Base-by-base conservation (phyloP, 2,329 filamentous ascomycete genomes). In the Aspergillus brasiliensis region DNA sequence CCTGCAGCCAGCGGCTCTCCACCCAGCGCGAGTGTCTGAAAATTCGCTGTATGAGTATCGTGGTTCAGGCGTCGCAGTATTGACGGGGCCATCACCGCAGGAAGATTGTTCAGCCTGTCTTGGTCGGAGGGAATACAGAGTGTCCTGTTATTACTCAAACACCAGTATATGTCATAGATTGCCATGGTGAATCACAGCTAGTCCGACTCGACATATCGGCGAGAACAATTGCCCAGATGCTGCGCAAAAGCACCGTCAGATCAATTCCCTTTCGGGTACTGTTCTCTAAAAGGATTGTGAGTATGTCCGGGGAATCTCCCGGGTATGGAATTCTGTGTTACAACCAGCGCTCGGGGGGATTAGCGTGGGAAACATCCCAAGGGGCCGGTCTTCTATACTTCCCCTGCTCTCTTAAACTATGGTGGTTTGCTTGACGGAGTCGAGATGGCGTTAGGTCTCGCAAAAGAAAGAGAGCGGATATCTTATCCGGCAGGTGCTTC, bases 11-110 rank as follows among this genome's bases (percentile, higher is more conserved):
- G 15, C 10, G 56, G 8, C 47, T 64, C 62, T 4, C 62, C 66
- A 56, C 37, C 57, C 3, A 64, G 31, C 1, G 57, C 17, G 21
- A 64, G n/a, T 5, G 42, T 65, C 42, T 42, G 59, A 5, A 61
- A 27, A 19, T 5, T 46, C 3, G 59, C 62, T 49, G 46, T n/a
- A 5, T n/a, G 40, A 55, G 60, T 46, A 55, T 59, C 44, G 23
- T 1, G 49, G 48, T 68, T 57, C 13, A 75, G 57, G 1, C 67
- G 64, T 15, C 66, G 47, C 15, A 67, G 65, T 11, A 72, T 58
- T 0, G 74, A 73, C 1, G 78, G 77, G 0, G 78, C 25, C n/a
- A 63, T 60, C 7, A 58, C 17, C 61, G 54, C 66, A n/a, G 5
- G 23, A 23, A 58, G 64, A 62, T 48, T 46, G 23, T 56, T 28